Evolutionary conservation across 2,329 filamentous ascomycete species (phyloP).

Genomic region (Colletotrichum theobromicola): DNA sequence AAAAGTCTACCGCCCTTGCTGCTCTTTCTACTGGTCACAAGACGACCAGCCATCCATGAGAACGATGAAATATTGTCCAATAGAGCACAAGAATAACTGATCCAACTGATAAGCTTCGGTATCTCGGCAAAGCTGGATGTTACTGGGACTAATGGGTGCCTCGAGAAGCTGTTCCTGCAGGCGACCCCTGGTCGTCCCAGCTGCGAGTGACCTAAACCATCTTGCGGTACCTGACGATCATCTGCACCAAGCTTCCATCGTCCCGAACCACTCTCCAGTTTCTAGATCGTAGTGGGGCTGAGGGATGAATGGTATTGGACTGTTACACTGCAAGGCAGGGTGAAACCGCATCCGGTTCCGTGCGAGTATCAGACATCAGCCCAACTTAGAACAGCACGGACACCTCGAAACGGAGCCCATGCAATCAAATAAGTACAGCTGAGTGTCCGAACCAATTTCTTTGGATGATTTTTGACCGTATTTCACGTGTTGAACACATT

Average conservation of each 20-base stretch:
- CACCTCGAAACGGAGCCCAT: background rate
- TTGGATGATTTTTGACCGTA: background rate
- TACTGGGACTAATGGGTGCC: background rate
- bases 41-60: background rate
- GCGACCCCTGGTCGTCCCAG: background rate
- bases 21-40: background rate
- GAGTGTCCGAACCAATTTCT: background rate
- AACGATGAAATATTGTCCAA: background rate
- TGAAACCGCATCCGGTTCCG: slow-evolving; percentile 15
- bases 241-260: background rate
- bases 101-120: background rate
- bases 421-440: background rate
- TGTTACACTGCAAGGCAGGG: background rate
- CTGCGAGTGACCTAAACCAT: background rate
- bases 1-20: background rate
- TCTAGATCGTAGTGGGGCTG: background rate
- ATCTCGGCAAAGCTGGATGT: background rate
- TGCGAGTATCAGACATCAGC: slow-evolving; percentile 12
- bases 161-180: background rate
- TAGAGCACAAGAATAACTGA: background rate
- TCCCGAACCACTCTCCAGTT: background rate
- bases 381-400: background rate
- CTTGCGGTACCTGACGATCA: background rate
- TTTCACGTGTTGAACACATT: background rate
- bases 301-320: background rate